phyloP scores from a whole-genome alignment of 139 green algal species.

The Coelastrella sp. region DNA sequence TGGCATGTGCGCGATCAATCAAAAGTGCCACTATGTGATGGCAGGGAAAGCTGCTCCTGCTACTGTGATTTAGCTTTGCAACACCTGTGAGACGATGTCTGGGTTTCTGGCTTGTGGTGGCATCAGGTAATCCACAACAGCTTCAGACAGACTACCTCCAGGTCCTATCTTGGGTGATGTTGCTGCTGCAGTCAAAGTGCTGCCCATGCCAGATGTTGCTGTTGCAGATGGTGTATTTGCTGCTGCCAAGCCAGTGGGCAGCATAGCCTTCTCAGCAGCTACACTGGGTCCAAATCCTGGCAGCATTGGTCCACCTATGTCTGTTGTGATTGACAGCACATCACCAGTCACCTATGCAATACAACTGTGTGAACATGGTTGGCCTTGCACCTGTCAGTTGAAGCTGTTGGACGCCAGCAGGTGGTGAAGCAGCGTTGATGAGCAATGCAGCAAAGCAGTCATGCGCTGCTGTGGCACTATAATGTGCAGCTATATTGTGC shows the following conservation, averaged over 20 bases:
- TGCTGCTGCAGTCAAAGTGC: slow-evolving; percentile 21
- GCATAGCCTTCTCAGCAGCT: slow-evolving; percentile 30
- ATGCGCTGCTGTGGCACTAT: too few relatives aligned
- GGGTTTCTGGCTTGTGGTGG: slow-evolving; percentile 52
- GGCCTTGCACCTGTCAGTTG: too few relatives aligned
- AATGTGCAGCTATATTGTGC: too few relatives aligned
- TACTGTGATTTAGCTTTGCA: too few relatives aligned
- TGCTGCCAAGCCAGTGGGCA: slow-evolving; percentile 12
- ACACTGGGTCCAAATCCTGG: slow-evolving; percentile 27
- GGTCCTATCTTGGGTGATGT: neutral
- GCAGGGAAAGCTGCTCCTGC: too few relatives aligned
- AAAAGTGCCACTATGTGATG: too few relatives aligned
- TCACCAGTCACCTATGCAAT: slow-evolving; percentile 57
- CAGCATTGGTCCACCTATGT: slow-evolving; percentile 46
- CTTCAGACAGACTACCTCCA: neutral
- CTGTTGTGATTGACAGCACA: slow-evolving; percentile 44
- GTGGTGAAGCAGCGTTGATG: too few relatives aligned
- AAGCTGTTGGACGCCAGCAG: too few relatives aligned
- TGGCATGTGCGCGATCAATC: too few relatives aligned
- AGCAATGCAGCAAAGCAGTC: too few relatives aligned
- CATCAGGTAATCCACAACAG: slow-evolving; percentile 60
- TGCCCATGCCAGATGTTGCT: neutral
- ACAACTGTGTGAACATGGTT: too few relatives aligned
- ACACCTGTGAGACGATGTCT: slow-evolving; percentile 35
- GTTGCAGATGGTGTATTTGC: slow-evolving; percentile 6